Base-by-base conservation (phyloP, 805 yeast genomes). In the Lipomyces sp. region DNA sequence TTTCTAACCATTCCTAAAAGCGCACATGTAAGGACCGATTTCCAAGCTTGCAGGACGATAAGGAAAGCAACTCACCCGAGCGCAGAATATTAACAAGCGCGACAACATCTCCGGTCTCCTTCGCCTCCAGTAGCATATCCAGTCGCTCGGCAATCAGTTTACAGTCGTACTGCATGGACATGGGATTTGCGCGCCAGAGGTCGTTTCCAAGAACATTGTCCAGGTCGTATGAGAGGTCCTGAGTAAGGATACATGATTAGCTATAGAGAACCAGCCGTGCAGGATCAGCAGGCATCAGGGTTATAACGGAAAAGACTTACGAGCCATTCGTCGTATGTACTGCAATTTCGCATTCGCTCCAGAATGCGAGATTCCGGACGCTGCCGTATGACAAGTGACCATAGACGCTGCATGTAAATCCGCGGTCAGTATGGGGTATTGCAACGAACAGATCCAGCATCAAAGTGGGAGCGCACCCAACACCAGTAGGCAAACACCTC, bases 121-220 rank as follows among this genome's bases (percentile, higher is more conserved):
- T 66, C 1, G 95, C 89, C 19, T 76, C 75, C 41, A 76, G 71
- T 41, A 93, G 67, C 23, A 76, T 74, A 45, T 81, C 77, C 55
- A 84, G 73, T 49, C 96, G 75, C 49, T 85, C 89, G 36, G 86
- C 78, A 2, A 93, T 86, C 35, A 95, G 74, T 33, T 82, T 74
- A 66, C 87, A 93, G 67, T 91, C 98, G 63, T 89, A 91, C 60
- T 84, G 81, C 53, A 77, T 77, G 33, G 91, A 83, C 28, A 83
- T 80, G 59, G 90, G 88, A 64, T 89, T 87, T 56, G 53, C 58
- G 13, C 62, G 47, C 74, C 76, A 69, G 63, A 81, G 39, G 47
- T 70, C 74, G 53, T 71, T 70, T 11, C 72, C 70, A 21, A 65
- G 51, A 1, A 59, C 47, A 13, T 59, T 56, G 46, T 80, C 81